Conservation (phyloP, 176 grass and related monocot genomes). For the Calamus simplicifolius region DNA sequence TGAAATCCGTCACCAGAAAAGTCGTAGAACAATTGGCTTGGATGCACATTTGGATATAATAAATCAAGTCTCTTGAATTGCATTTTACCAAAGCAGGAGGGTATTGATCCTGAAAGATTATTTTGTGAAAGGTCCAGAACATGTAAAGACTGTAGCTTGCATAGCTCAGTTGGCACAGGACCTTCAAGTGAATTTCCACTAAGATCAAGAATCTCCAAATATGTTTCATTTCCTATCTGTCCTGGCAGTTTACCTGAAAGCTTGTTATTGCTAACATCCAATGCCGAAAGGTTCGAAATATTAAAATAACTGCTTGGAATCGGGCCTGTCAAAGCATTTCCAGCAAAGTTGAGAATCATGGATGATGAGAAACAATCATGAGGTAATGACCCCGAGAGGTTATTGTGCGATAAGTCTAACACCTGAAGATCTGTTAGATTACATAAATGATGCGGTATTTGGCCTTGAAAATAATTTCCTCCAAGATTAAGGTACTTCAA, state of each 20-base stretch:
- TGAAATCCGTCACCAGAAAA: too few species aligned
- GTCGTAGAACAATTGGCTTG: too few species aligned
- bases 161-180: background rate
- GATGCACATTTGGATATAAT: too few species aligned
- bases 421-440: accelerated
- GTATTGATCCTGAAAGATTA: conserved; percentile 14
- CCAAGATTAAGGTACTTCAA: background rate
- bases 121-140: conserved; percentile 22
- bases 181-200: conserved; percentile 17
- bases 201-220: background rate
- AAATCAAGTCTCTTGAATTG: background rate
- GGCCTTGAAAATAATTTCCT: background rate
- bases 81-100: conserved; percentile 21
- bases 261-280: conserved; percentile 21
- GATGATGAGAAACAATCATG: background rate
- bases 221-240: too few species aligned
- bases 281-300: background rate
- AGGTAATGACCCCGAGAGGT: background rate
- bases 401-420: conserved; percentile 28
- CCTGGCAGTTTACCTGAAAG: background rate
- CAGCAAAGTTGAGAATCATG: background rate
- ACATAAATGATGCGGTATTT: background rate
- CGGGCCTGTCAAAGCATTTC: conserved; percentile 11
- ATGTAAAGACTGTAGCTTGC: background rate
- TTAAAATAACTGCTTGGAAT: background rate